These are phyloP conservation scores for Xylaria castorea DNA, from an alignment of 495 filamentous ascomycete species.

Conservation along the genomic window DNA sequence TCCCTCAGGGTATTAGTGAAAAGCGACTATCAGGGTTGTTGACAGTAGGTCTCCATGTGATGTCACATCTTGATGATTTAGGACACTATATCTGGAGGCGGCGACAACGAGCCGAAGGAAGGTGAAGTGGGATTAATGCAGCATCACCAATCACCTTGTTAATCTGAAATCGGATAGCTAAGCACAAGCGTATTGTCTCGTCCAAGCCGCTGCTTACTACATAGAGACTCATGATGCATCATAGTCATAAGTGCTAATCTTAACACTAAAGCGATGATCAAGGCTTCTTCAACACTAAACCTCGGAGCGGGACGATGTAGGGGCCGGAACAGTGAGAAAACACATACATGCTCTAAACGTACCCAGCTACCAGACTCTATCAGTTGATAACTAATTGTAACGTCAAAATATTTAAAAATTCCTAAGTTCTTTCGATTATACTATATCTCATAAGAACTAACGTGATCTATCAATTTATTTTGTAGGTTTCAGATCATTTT, in stretches of 20 bases:
- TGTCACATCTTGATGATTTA: slow-evolving; percentile 9
- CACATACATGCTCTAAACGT: too few relatives aligned
- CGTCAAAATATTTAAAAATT: too few relatives aligned
- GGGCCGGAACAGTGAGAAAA: too few relatives aligned
- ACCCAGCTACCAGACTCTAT: too few relatives aligned
- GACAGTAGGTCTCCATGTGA: slow-evolving; percentile 3
- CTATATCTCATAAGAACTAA: too few relatives aligned
- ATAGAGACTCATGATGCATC: background rate
- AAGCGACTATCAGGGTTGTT: background rate
- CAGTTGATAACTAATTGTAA: too few relatives aligned
- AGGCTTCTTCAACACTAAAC: background rate
- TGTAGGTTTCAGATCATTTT: too few relatives aligned
- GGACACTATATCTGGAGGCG: background rate
- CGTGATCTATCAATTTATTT: too few relatives aligned
- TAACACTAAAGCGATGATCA: slow-evolving; percentile 5
- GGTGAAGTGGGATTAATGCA: background rate
- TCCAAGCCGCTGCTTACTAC: slow-evolving; percentile 2
- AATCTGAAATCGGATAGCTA: background rate
- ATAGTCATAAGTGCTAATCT: background rate
- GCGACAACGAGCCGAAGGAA: background rate
- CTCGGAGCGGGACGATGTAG: background rate
- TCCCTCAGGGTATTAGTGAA: background rate
- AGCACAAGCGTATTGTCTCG: background rate
- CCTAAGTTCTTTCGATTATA: too few relatives aligned
- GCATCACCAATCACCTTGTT: background rate